Evolutionary conservation across 1,139 yeast genomes (phyloP).

Genomic region (Geotrichum armillariae): DNA sequence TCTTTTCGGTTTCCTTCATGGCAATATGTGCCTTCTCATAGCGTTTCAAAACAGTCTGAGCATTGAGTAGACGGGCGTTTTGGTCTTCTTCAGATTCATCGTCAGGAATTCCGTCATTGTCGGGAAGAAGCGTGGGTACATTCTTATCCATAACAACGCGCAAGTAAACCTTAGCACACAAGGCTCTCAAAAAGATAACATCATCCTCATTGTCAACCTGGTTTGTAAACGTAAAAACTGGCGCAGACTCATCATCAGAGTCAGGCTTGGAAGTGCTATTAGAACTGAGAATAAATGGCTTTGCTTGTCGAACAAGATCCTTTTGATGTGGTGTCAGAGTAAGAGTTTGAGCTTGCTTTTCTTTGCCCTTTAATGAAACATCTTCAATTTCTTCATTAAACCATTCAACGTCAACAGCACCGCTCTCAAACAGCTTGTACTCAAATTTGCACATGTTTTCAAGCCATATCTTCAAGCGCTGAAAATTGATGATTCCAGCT

Average conservation of each 20-base stretch:
- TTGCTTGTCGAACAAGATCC: slow-evolving; percentile 32
- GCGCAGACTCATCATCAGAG: slow-evolving; percentile 19
- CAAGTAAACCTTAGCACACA: slow-evolving; percentile 31
- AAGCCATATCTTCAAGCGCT: slow-evolving; percentile 73
- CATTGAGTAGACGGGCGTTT: slow-evolving; percentile 31
- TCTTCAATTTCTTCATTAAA: slow-evolving; percentile 81
- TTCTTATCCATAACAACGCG: slow-evolving; percentile 30
- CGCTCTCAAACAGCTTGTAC: slow-evolving; percentile 51
- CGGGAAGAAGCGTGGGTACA: slow-evolving; percentile 43
- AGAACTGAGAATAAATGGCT: slow-evolving; percentile 31
- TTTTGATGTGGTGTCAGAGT: slow-evolving; percentile 72
- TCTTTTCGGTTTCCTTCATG: slow-evolving; percentile 56
- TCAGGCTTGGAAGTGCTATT: slow-evolving; percentile 27
- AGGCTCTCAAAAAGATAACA: slow-evolving; percentile 31
- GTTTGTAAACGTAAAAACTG: slow-evolving; percentile 20
- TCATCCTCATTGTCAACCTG: slow-evolving; percentile 30
- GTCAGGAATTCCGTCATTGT: slow-evolving; percentile 67
- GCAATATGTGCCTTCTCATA: slow-evolving; percentile 73
- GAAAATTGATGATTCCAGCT: slow-evolving; percentile 74
- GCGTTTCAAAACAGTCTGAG: slow-evolving; percentile 44
- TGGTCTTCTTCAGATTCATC: slow-evolving; percentile 65
- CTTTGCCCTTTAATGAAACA: slow-evolving; percentile 71
- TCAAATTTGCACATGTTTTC: slow-evolving; percentile 82
- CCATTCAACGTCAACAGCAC: slow-evolving; percentile 84
- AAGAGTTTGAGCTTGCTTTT: slow-evolving; percentile 59